phyloP scores from a whole-genome alignment of 495 filamentous ascomycete species.

The Aspergillus coremiiformis region DNA sequence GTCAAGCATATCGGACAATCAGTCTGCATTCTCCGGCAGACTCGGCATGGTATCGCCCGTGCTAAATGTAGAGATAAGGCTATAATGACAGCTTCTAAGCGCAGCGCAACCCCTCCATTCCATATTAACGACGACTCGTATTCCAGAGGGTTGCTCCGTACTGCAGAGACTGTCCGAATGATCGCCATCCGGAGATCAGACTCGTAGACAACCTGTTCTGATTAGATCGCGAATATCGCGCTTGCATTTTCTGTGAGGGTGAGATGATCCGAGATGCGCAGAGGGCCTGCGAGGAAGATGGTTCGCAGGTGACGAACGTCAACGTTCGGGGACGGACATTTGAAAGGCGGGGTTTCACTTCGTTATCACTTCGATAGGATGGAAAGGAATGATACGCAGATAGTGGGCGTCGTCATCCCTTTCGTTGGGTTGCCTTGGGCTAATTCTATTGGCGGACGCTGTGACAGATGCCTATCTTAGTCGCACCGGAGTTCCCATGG shows the following conservation, averaged over 20 bases:
- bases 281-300: neutral
- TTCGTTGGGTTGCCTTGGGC: neutral
- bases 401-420: slow-evolving; percentile 1
- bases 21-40: neutral
- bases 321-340: neutral
- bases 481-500: neutral
- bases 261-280: neutral
- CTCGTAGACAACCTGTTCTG: neutral
- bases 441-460: neutral
- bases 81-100: neutral
- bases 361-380: neutral
- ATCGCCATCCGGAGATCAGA: neutral
- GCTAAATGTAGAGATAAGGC: neutral
- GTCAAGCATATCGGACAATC: neutral
- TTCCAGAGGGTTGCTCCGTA: neutral
- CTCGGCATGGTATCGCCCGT: neutral
- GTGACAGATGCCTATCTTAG: neutral
- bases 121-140: neutral
- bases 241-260: neutral
- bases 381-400: neutral
- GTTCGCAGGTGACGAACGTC: neutral
- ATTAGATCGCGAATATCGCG: neutral
- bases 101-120: neutral
- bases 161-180: neutral
- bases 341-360: slow-evolving; percentile 9